Evolutionary conservation across 805 yeast genomes (phyloP).

Genomic region (Grigorovia transvaalensis): DNA sequence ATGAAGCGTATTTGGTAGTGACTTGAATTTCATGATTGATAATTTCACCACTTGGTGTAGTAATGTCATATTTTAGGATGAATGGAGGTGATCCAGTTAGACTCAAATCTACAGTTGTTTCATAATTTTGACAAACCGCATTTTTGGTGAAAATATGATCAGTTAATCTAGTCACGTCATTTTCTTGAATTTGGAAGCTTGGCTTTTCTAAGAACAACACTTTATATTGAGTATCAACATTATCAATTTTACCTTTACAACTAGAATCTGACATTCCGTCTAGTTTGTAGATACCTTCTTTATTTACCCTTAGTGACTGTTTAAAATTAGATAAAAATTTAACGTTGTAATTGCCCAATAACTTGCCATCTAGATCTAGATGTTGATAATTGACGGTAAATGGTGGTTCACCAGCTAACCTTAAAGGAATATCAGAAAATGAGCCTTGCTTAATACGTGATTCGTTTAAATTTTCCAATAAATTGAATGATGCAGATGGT

Average conservation of each 20-base stretch:
- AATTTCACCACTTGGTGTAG: constrained; percentile 43
- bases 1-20: constrained; percentile 40
- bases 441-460: constrained; percentile 54
- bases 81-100: constrained; percentile 58
- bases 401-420: constrained; percentile 49
- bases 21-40: constrained; percentile 35
- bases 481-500: constrained; percentile 46
- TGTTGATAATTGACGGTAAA: constrained; percentile 32
- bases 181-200: constrained; percentile 32
- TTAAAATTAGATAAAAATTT: constrained; percentile 21
- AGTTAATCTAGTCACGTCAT: constrained; percentile 17
- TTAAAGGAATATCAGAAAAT: constrained; percentile 45
- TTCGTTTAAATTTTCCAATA: constrained; percentile 27
- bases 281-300: constrained; percentile 41
- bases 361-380: constrained; percentile 21
- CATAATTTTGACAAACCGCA: constrained; percentile 40
- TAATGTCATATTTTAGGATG: constrained; percentile 53
- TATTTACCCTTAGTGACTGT: constrained; percentile 29
- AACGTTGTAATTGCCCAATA: constrained; percentile 16
- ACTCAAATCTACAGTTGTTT: constrained; percentile 39
- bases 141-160: constrained; percentile 26
- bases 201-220: constrained; percentile 41
- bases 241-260: constrained; percentile 41
- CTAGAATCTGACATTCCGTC: constrained; percentile 38
- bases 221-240: constrained; percentile 26